Percentiles rank a stretch among this genome's conserved stretches.
phyloP scores from a whole-genome alignment of 495 filamentous ascomycete genomes.

The Sordaria brevicollis region DNA sequence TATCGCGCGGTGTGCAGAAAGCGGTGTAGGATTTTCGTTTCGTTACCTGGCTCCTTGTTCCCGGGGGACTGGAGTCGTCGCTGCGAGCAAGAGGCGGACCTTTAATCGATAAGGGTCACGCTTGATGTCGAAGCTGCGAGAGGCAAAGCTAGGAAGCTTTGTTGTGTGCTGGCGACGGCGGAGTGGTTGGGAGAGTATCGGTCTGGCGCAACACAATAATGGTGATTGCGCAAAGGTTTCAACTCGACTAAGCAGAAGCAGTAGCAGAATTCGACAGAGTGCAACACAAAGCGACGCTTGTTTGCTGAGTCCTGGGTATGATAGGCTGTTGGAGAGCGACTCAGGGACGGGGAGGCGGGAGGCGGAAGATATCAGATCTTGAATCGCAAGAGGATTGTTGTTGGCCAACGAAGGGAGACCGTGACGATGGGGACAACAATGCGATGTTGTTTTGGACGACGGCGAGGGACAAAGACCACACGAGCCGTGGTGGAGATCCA shows the following conservation, averaged over 20 bases:
- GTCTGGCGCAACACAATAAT: not conserved
- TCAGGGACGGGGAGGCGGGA: not conserved
- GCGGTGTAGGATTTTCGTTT: slow-evolving; percentile 2
- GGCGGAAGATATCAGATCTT: not conserved
- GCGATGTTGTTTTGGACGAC: slow-evolving; percentile 5
- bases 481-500: slow-evolving; percentile 11
- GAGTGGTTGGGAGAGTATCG: not conserved
- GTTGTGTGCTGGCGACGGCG: not conserved
- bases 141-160: not conserved
- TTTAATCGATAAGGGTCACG: not conserved
- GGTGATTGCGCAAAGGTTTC: not conserved
- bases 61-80: not conserved
- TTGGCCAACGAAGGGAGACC: not conserved
- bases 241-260: not conserved
- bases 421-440: not conserved
- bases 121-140: not conserved
- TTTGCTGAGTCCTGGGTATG: not conserved
- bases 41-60: slow-evolving; percentile 11
- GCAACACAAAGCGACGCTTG: not conserved
- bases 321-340: not conserved
- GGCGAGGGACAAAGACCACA: slow-evolving; percentile 10
- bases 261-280: not conserved
- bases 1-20: slow-evolving; percentile 20
- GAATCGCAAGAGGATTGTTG: not conserved
- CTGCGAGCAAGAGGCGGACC: not conserved